Evolutionary conservation across 2,329 filamentous ascomycete genomes (phyloP), one percentile per base, ranked within the genome.

Genomic region (Pseudogymnoascus sp.): DNA sequence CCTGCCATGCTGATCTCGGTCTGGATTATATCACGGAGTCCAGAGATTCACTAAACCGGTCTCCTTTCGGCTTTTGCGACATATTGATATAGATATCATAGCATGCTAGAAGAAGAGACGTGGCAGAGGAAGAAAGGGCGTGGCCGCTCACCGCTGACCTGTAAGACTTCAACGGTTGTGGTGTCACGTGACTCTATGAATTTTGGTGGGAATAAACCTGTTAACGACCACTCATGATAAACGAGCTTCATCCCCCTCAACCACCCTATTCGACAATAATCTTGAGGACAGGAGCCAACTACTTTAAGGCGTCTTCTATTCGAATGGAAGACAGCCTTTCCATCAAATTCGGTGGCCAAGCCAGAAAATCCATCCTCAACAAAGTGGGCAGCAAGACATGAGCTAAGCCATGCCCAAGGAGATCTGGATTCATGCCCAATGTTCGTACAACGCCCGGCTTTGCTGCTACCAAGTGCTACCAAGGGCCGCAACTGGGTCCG

Each of bases 231-330:
- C 13, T 27, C 40, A 27, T 25, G 12, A 27, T 91, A 91, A 79
- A 84, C 81, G 74, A 77, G 78, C 58, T 90, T 90, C 73, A 78
- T 79, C 68, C 83, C 83, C 62, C 69, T 87, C 62, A 75, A 77
- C 65, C 73, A 79, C 37, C 77, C 76, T 10, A 75, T 78, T 67
- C 75, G 77, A 64, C 75, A 77, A 60, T 25, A 6, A 3, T 42
- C 21, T 42, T 60, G 35, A 29, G 27, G 37, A 60, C 13, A 60
- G 21, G 15, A 55, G 48, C 48, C 48, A 21, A 21, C 29, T 55
- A 55, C 48, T 55, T 55, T 55, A 55, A 55, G 48, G 29, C 48
- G 48, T 33, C 29, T 55, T 35, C 48, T 55, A 5, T 21, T 45
- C 45, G 45, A 31, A 55, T 55, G 45, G 27, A n/a, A 18, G 29